Conservation (phyloP, 495 filamentous ascomycete genomes). For the Astrothelium macrocarpum region DNA sequence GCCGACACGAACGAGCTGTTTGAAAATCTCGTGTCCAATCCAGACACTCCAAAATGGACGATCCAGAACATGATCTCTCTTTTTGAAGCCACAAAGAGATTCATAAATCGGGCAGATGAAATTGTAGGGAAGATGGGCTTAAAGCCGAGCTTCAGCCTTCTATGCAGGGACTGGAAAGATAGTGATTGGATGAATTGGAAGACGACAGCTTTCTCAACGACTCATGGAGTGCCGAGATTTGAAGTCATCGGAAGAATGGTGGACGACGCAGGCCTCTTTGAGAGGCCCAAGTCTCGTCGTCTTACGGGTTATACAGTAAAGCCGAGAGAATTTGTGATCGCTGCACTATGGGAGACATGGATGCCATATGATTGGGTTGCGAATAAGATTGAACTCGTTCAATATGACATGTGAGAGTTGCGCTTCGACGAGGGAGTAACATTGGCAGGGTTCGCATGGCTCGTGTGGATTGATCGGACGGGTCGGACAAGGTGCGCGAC, state of each 20-base stretch:
- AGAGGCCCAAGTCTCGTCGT: background rate
- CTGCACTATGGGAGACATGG: background rate
- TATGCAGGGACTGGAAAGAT: background rate
- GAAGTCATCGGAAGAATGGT: background rate
- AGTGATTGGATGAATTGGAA: background rate
- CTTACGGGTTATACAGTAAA: background rate
- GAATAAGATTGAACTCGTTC: background rate
- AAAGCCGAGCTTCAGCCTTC: background rate
- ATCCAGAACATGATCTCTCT: background rate
- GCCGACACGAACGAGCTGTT: background rate
- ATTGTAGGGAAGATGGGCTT: background rate
- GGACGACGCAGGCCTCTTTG: background rate
- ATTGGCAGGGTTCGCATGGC: too few relatives aligned
- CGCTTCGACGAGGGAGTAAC: too few relatives aligned
- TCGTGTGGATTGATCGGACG: too few relatives aligned
- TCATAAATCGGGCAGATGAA: background rate
- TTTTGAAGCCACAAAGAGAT: background rate
- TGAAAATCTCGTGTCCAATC: background rate
- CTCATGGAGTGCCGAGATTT: background rate
- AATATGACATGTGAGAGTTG: background rate
- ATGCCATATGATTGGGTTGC: background rate
- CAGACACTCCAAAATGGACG: background rate
- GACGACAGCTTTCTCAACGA: background rate
- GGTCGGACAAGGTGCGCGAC: too few relatives aligned
- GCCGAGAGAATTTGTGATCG: background rate